Conservation (phyloP, 805 yeast genomes). For the Myxozyma kluyveri region DNA sequence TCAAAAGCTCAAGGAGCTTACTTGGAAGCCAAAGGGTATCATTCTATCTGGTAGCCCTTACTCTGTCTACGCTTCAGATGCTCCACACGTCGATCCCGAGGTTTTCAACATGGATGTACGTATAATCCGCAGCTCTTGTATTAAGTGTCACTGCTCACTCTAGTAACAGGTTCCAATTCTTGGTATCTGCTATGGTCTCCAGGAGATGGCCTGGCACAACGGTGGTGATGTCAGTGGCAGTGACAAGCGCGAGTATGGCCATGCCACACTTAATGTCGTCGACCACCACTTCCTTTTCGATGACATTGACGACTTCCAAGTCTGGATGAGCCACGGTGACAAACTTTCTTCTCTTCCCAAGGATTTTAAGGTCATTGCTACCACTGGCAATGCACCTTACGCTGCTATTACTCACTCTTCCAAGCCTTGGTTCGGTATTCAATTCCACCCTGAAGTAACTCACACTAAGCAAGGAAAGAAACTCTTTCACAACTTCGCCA, state of each 20-base stretch:
- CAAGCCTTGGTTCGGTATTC: constrained; percentile 84
- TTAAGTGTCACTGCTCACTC: background rate
- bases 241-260: constrained; percentile 97
- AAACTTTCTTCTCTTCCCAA: constrained; percentile 86
- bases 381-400: constrained; percentile 90
- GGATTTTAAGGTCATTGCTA: constrained; percentile 85
- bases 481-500: constrained; percentile 87
- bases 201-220: constrained; percentile 97
- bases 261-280: constrained; percentile 75
- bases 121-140: background rate
- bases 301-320: constrained; percentile 90
- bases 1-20: constrained; percentile 86
- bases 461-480: constrained; percentile 90
- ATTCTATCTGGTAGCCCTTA: constrained; percentile 97
- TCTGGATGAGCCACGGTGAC: constrained; percentile 99
- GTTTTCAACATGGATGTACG: constrained; percentile 74
- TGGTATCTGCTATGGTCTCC: constrained; percentile 99
- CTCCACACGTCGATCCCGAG: constrained; percentile 96
- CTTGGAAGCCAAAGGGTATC: constrained; percentile 95
- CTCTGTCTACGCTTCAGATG: constrained; percentile 91
- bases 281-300: constrained; percentile 64
- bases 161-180: constrained; percentile 63
- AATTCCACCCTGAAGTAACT: constrained; percentile 98
- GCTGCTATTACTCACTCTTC: constrained; percentile 83
- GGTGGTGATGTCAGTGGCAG: constrained; percentile 87